phyloP scores from a whole-genome alignment of 768 basidiomycete species.

The Suillus subaureus region DNA sequence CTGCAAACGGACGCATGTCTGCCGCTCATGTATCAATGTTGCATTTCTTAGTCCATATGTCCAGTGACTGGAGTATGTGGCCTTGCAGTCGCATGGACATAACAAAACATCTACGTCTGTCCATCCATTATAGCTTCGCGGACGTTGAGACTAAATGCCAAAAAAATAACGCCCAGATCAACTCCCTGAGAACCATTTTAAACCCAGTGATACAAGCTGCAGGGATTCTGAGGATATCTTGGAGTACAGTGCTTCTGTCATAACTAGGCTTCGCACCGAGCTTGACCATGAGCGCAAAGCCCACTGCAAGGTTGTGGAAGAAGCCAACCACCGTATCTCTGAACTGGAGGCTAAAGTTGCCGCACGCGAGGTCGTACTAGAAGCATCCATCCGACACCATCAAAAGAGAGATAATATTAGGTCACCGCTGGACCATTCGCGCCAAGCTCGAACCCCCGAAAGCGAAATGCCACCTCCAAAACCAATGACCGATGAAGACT shows the following conservation, averaged over 20 bases:
- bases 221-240: constrained; percentile 31
- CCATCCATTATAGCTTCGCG: constrained; percentile 14
- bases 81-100: constrained; percentile 47
- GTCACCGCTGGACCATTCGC: neutral
- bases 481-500: constrained; percentile 39
- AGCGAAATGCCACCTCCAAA: constrained; percentile 19
- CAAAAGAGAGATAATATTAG: neutral
- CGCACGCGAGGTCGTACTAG: constrained; percentile 58
- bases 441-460: neutral
- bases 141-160: constrained; percentile 13
- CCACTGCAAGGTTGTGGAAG: constrained; percentile 41
- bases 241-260: constrained; percentile 47
- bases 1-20: neutral
- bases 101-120: constrained; percentile 46
- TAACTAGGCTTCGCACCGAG: constrained; percentile 43
- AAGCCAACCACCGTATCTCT: constrained; percentile 43
- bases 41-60: constrained; percentile 42
- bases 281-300: constrained; percentile 47
- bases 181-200: constrained; percentile 5
- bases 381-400: constrained; percentile 27
- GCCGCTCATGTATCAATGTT: constrained; percentile 7
- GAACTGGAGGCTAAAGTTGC: constrained; percentile 56
- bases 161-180: constrained; percentile 21
- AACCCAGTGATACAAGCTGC: constrained; percentile 3
- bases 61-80: constrained; percentile 48